Evolutionary conservation across 192 early-diverging fungal genomes (phyloP), one percentile per base, ranked within the genome.

Genomic region (Lobulomyces angularis): DNA sequence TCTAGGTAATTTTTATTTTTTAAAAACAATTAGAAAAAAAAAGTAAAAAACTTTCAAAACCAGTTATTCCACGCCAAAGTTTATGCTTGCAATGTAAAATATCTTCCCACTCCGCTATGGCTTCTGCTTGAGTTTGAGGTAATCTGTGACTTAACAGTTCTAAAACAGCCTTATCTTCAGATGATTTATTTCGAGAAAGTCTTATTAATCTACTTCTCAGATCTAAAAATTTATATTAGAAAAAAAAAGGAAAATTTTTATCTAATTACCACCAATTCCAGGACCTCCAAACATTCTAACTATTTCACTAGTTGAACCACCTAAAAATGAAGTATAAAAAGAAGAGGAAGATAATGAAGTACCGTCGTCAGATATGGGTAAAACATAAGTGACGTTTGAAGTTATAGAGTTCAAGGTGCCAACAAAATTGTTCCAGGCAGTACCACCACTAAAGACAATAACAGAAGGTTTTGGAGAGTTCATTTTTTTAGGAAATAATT

Each of bases 301-400:
- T 17, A 85, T 73, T 43, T 83, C 80, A 14, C 53, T 48, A 4
- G 52, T 67, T 12, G 53, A 61, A 31, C 55, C 60, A n/a, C 55
- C 48, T 35, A 27, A 17, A 3, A 9, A 35, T 4, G 19, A 17
- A 5, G n/a, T n/a, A 14, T 9, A 23, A 14, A n/a, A 12, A 3
- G 18, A 46, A 23, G 16, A 29, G 35, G 40, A 47, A 19, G 8
- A 12, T 43, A 30, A 56, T 17, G 1, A 23, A 17, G 14, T 69
- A 46, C 78, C 82, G 47, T 85, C 80, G 44, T 85, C 82, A 8
- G 66, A 69, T n/a, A 85, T 69, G 27, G 79, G 80, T 40, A 85
- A 64, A 31, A 78, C 57, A 48, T 83, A 81, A 21, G 69, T 65
- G 22, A 79, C 63, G 45, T 74, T 63, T 5, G 76, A 65, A 1